Evolutionary conservation across 2,329 filamentous ascomycete genomes (phyloP).

Genomic region (Fusarium nanum): DNA sequence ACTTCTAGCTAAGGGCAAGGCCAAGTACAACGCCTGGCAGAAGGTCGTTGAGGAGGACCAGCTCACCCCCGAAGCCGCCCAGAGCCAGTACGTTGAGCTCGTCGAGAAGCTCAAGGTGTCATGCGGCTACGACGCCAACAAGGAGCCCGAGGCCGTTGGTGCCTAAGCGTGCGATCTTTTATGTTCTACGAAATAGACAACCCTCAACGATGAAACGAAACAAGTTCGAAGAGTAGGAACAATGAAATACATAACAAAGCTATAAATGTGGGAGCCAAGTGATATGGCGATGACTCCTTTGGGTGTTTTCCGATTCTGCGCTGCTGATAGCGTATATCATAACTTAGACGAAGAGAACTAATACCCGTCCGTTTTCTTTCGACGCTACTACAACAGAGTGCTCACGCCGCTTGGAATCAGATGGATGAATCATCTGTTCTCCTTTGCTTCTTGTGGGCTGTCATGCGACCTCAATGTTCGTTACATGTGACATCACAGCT

Average conservation of each 20-base stretch:
- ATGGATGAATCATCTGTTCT: background rate
- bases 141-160: conserved; percentile 69
- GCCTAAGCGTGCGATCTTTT: conserved; percentile 24
- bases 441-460: background rate
- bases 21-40: conserved; percentile 84
- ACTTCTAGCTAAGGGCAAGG: conserved; percentile 71
- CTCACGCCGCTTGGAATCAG: background rate
- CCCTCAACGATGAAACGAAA: conserved; percentile 19
- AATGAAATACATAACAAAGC: conserved; percentile 12
- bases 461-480: conserved; percentile 1
- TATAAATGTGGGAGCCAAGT: conserved; percentile 25
- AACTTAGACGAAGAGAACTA: conserved; percentile 33
- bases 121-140: conserved; percentile 74
- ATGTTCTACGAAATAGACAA: conserved; percentile 14
- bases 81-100: conserved; percentile 79
- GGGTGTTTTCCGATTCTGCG: conserved; percentile 14
- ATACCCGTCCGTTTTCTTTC: conserved; percentile 36
- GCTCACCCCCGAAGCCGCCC: conserved; percentile 72
- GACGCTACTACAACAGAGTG: background rate
- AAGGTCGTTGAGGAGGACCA: conserved; percentile 71
- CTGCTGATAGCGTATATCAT: conserved; percentile 15
- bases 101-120: conserved; percentile 78
- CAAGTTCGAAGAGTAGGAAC: conserved; percentile 30
- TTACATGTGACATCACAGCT: conserved; percentile 19
- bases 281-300: conserved; percentile 7